Evolutionary conservation across 441 rosid genomes (phyloP).

Genomic region (Breynia disticha): DNA sequence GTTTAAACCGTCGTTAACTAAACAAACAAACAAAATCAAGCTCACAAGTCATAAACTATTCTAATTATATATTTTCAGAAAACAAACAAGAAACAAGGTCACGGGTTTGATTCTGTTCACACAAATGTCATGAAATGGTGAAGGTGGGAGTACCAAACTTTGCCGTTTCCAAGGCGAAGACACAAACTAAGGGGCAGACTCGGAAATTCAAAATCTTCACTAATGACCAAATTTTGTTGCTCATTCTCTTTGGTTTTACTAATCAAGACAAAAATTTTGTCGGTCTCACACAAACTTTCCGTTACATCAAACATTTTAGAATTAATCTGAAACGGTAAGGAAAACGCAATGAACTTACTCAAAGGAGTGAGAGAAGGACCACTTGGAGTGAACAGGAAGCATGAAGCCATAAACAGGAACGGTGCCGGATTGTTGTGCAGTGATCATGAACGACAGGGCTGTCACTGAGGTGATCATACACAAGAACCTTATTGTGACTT

Average conservation of each 20-base stretch:
- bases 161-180: too few species aligned
- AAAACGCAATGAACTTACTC: conserved; percentile 33
- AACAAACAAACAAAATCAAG: too few species aligned
- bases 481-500: conserved; percentile 36
- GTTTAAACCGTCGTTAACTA: too few species aligned
- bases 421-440: conserved; percentile 44
- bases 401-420: conserved; percentile 52
- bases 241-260: background rate
- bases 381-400: conserved; percentile 51
- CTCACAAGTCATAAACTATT: too few species aligned
- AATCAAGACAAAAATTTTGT: conserved; percentile 1
- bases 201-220: too few species aligned
- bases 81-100: conserved; percentile 13
- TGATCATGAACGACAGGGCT: conserved; percentile 58
- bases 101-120: conserved; percentile 42
- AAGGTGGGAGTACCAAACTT: too few species aligned
- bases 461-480: conserved; percentile 45
- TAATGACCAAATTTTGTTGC: too few species aligned
- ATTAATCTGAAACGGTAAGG: too few species aligned
- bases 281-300: too few species aligned
- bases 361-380: conserved; percentile 73
- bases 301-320: too few species aligned
- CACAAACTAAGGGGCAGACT: too few species aligned
- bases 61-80: too few species aligned
- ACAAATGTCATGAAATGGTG: conserved; percentile 11